Conservation (phyloP, 2,329 filamentous ascomycete species). For the Penicillium griseofulvum region DNA sequence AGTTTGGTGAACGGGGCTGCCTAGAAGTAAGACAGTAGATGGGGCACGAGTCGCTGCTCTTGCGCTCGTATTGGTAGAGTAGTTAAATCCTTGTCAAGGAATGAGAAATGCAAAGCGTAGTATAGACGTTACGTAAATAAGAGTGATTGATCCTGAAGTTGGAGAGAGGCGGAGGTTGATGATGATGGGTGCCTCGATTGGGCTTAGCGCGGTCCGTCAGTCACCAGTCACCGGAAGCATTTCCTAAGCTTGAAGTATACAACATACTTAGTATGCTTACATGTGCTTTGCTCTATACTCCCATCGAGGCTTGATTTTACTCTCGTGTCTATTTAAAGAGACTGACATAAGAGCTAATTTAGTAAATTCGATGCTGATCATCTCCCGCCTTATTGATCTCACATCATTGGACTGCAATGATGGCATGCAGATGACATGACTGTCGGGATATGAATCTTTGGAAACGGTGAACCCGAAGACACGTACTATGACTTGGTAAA, state of each 20-base stretch:
- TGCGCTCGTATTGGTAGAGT: conserved; percentile 4
- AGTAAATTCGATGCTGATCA: neutral
- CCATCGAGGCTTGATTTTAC: neutral
- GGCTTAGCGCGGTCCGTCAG: conserved; percentile 27
- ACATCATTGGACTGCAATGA: conserved; percentile 2
- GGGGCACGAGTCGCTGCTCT: conserved; percentile 12
- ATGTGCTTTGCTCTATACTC: neutral
- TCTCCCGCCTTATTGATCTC: neutral
- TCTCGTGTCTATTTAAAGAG: neutral
- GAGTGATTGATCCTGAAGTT: conserved; percentile 1
- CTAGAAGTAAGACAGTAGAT: conserved; percentile 20
- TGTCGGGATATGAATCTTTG: neutral
- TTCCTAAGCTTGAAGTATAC: conserved; percentile 1
- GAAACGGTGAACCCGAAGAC: neutral
- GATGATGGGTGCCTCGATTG: conserved; percentile 25
- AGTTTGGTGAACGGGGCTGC: conserved; percentile 16
- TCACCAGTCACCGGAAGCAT: conserved; percentile 36
- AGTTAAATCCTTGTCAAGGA: conserved; percentile 9
- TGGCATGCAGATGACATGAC: neutral
- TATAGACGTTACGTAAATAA: conserved; percentile 13
- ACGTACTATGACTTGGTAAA: neutral
- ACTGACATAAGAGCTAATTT: neutral
- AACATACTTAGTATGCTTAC: neutral
- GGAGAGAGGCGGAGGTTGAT: conserved; percentile 22
- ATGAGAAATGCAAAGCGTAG: conserved; percentile 3